Evolutionary conservation across 495 filamentous ascomycete genomes (phyloP).

Genomic region (Parachaetomium inaequale): DNA sequence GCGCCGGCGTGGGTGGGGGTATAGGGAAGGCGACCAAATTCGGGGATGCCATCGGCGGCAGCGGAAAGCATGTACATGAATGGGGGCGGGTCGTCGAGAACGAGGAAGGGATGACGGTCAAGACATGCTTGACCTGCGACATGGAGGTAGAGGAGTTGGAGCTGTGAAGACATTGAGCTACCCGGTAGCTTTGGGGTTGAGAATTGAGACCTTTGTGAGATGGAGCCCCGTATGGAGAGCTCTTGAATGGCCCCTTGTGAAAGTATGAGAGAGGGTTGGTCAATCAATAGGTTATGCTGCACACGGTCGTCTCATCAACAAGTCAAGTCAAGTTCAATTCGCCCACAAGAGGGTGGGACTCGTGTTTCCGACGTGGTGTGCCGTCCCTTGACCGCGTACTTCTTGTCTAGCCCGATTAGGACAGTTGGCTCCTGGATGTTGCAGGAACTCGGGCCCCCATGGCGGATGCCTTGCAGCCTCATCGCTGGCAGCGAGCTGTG

Average conservation of each 20-base stretch:
- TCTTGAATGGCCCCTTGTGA: no score
- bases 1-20: slow-evolving; percentile 21
- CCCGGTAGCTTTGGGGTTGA: background rate
- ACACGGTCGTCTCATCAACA: no score
- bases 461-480: slow-evolving; percentile 34
- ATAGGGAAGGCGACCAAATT: slow-evolving; percentile 60
- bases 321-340: no score
- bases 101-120: slow-evolving; percentile 73
- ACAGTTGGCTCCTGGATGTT: background rate
- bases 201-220: no score
- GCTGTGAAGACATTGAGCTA: slow-evolving; percentile 49
- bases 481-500: slow-evolving; percentile 6
- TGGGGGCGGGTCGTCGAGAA: slow-evolving; percentile 83
- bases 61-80: slow-evolving; percentile 80
- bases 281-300: no score
- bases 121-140: slow-evolving; percentile 82
- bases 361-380: no score
- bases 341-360: no score
- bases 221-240: no score
- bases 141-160: slow-evolving; percentile 98
- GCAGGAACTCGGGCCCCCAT: no score
- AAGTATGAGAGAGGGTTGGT: no score
- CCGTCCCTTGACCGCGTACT: no score
- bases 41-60: slow-evolving; percentile 65
- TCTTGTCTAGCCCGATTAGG: background rate